Percentiles rank a stretch among this genome's conserved stretches.
Conservation (phyloP, 805 yeast genomes). For the Wickerhamiella parazyma region DNA sequence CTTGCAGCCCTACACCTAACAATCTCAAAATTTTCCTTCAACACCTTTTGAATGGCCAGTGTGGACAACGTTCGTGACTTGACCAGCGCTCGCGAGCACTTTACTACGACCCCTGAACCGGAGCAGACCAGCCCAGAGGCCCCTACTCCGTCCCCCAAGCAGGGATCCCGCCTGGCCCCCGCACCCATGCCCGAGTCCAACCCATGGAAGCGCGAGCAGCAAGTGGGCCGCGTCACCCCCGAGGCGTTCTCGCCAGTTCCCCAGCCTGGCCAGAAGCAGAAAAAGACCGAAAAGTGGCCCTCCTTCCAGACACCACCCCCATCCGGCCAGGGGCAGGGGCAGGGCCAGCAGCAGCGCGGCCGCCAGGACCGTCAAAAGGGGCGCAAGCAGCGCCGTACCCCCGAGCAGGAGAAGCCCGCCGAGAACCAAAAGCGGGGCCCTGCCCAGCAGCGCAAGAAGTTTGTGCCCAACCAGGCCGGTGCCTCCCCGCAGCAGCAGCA, state of each 20-base stretch:
- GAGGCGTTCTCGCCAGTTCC: conserved; percentile 4
- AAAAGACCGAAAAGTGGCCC: not conserved
- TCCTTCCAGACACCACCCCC: conserved; percentile 9
- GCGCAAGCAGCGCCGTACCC: conserved; percentile 1
- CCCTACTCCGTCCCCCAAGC: not conserved
- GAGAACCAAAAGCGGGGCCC: not conserved
- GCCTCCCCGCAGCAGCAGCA: not conserved
- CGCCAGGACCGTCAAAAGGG: not conserved
- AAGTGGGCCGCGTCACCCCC: conserved; percentile 5
- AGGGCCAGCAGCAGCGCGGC: conserved; percentile 2
- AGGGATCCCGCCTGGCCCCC: conserved; percentile 33
- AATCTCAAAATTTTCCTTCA: not conserved
- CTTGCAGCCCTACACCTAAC: not conserved
- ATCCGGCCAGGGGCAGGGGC: conserved; percentile 9
- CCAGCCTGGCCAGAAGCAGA: not conserved
- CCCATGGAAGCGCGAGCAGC: conserved; percentile 39
- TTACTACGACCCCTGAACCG: conserved; percentile 1
- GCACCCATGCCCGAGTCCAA: conserved; percentile 51
- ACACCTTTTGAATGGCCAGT: conserved; percentile 7
- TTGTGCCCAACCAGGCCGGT: not conserved
- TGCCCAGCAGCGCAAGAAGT: not conserved
- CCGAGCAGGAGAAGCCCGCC: not conserved
- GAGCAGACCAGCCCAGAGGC: not conserved
- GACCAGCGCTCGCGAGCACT: not conserved
- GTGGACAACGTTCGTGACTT: conserved; percentile 10